These are phyloP conservation scores for Musa schizocarpa DNA, from an alignment of 176 grass and related monocot genomes.

Conservation along the genomic window DNA sequence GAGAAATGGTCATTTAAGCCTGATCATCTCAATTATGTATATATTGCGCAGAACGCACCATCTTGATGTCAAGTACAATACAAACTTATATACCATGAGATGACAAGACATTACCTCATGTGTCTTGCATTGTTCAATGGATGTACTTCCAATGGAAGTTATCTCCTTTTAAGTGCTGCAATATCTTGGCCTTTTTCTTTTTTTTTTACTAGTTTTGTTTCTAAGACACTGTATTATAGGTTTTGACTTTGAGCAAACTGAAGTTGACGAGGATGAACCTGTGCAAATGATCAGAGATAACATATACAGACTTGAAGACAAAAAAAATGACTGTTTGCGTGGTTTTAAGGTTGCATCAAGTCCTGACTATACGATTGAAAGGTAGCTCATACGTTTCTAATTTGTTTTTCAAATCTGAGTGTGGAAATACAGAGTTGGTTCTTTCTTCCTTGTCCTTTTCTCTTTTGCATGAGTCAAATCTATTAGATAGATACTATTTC, in stretches of 20 bases:
- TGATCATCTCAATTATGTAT: background rate
- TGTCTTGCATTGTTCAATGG: background rate
- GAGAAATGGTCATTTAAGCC: background rate
- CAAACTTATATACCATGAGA: background rate
- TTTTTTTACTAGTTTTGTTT: conserved; percentile 4
- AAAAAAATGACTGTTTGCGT: conserved; percentile 47
- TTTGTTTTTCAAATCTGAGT: background rate
- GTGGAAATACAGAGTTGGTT: background rate
- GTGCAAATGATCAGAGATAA: conserved; percentile 35
- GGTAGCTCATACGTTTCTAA: conserved; percentile 33
- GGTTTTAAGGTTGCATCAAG: conserved; percentile 81
- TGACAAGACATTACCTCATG: background rate
- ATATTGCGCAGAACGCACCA: background rate
- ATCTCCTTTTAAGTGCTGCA: background rate
- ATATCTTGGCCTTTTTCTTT: conserved; percentile 1
- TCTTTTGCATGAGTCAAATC: background rate
- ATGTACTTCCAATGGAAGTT: background rate
- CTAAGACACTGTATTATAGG: conserved; percentile 29
- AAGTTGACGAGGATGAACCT: conserved; percentile 78
- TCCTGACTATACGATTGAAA: conserved; percentile 79
- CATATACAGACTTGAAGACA: conserved; percentile 54
- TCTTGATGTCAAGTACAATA: background rate
- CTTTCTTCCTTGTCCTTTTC: background rate
- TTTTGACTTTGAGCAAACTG: conserved; percentile 76
- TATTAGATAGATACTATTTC: background rate